Conservation (phyloP, 225 moss, liverwort and hornwort genomes). For the Bryum argenteum region DNA sequence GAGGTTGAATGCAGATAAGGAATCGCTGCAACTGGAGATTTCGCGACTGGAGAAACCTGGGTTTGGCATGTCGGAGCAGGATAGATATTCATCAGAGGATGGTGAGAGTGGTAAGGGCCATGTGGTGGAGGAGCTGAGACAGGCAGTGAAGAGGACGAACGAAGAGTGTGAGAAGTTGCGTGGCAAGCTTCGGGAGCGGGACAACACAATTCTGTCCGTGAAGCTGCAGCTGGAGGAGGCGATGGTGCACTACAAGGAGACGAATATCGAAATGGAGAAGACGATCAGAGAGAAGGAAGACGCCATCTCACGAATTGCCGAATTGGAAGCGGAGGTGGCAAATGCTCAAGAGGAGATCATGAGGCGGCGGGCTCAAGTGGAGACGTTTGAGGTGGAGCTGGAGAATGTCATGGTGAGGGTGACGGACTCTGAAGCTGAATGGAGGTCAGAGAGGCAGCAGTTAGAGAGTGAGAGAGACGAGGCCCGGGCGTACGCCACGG, state of each 20-base stretch:
- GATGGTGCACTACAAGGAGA: constrained; percentile 49
- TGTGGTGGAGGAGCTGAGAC: constrained; percentile 52
- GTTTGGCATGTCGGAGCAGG: constrained; percentile 10
- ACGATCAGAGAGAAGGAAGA: constrained; percentile 51
- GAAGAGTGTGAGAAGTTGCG: constrained; percentile 54
- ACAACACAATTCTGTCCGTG: constrained; percentile 59
- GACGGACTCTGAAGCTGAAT: constrained; percentile 53
- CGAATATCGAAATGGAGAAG: constrained; percentile 59
- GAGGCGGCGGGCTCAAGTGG: constrained; percentile 45
- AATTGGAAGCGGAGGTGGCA: constrained; percentile 38
- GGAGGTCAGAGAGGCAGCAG: constrained; percentile 47
- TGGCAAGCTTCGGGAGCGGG: constrained; percentile 50
- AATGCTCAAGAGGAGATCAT: constrained; percentile 32
- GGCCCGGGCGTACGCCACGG: constrained; percentile 35
- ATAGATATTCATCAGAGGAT: constrained; percentile 18
- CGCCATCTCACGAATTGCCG: constrained; percentile 34
- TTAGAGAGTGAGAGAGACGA: constrained; percentile 50
- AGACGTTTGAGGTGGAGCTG: constrained; percentile 51
- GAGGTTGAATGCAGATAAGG: constrained; percentile 50
- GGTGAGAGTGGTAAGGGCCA: constrained; percentile 29
- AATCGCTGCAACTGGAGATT: constrained; percentile 53
- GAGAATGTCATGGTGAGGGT: constrained; percentile 56
- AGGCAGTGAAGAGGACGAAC: constrained; percentile 38
- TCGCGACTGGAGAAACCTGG: constrained; percentile 50
- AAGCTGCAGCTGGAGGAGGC: constrained; percentile 57